Base-by-base conservation (phyloP, 352 stramenopile species). In the Plasmopara muralis region DNA sequence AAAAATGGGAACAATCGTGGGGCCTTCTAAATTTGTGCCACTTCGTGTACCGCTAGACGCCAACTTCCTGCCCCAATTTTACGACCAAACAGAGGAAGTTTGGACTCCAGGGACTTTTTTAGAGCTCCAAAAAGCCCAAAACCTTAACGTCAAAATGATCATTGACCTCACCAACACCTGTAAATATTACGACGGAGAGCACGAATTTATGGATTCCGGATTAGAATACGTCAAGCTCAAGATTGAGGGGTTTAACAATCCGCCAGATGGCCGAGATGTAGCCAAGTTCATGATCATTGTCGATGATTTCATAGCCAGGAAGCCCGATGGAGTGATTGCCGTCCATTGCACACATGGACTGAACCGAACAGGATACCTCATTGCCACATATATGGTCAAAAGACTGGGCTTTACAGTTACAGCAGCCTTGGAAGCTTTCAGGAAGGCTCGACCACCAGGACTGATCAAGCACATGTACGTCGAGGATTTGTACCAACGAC, bases 401-500 rank as follows among this genome's bases (percentile, higher is more conserved):
- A 64, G 70, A 31, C 47, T 70, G n/a, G 46, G 50, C 0, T 70
- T 66, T 43, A 70, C 65, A 0, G 68, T 93, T 8, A 74, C 72
- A 20, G 69, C 78, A 10, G 82, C 82, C 15, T 58, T 92, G 20
- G 65, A 69, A 30, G 75, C 80, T n/a, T 93, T 93, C 48, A 62
- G 57, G 6, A 50, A 60, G 30, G 75, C 82, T 35, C 66, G 82
- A 33, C 77, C 77, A 28, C 82, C 82, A 6, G 82, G 82, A 45
- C 52, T 93, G 10, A 88, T 93, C 62, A 90, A 89, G 57, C 75
- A 87, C 60, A 83, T 87, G 72, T 93, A 89, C 59, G 66, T 93
- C 12, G 64, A 89, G 53, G 77, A 85, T 14, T 68, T 93, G 37
- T 87, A 84, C 51, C 68, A 62, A 31, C 50, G 53, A 15, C 67